A percentile compares a stretch with the other conserved stretches of the same genome.
Conservation (phyloP, 1,139 yeast species). For the Diutina rugosa region DNA sequence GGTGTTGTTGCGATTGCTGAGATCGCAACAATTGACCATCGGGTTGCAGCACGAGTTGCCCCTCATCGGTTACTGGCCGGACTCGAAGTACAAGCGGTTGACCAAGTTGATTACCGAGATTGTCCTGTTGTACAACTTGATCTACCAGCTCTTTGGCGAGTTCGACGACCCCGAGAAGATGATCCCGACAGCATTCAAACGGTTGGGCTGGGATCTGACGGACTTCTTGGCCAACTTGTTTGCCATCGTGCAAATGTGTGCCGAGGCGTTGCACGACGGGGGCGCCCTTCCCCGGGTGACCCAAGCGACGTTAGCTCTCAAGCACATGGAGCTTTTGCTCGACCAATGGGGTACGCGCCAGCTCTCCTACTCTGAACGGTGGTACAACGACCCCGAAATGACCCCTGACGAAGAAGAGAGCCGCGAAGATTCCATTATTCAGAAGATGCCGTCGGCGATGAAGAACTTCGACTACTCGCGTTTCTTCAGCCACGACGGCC, state of each 20-base stretch:
- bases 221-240: conserved; percentile 20
- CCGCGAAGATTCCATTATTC: conserved; percentile 2
- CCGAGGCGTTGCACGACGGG: conserved; percentile 16
- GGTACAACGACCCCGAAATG: conserved; percentile 8
- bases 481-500: conserved; percentile 22
- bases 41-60: conserved; percentile 21
- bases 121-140: conserved; percentile 15
- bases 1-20: conserved; percentile 13
- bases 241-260: conserved; percentile 19
- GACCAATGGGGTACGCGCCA: conserved; percentile 18
- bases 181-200: conserved; percentile 14
- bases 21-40: conserved; percentile 12
- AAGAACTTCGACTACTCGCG: conserved; percentile 14
- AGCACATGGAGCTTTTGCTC: conserved; percentile 18
- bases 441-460: background rate
- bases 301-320: conserved; percentile 18
- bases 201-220: conserved; percentile 21
- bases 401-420: conserved; percentile 1
- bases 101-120: conserved; percentile 16
- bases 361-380: conserved; percentile 16
- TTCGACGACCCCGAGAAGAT: conserved; percentile 17
- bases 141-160: conserved; percentile 14
- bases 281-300: conserved; percentile 22
- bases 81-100: conserved; percentile 14
- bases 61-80: conserved; percentile 24